Evolutionary conservation across 352 stramenopile genomes (phyloP).

Genomic region (Salisapilia sapeloensis): DNA sequence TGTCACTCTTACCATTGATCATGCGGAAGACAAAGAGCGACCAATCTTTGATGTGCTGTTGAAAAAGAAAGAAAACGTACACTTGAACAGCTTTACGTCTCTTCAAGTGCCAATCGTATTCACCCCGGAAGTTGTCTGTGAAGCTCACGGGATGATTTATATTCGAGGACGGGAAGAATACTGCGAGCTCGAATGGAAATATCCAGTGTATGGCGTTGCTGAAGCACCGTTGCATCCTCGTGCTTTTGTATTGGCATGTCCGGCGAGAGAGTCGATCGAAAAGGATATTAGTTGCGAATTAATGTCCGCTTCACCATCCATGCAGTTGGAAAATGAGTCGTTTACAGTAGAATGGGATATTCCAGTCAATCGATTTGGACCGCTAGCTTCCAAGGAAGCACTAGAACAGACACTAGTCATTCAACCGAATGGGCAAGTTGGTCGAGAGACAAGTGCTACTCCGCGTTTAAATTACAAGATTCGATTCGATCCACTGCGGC

Average conservation of each 20-base stretch:
- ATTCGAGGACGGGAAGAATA: conserved; percentile 50
- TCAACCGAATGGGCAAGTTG: not conserved
- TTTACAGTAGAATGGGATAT: conserved; percentile 57
- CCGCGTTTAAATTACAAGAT: conserved; percentile 26
- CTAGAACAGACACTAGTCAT: conserved; percentile 38
- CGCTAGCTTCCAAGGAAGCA: conserved; percentile 16
- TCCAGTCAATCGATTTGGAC: conserved; percentile 24
- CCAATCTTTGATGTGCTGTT: conserved; percentile 59
- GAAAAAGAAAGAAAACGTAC: conserved; percentile 46
- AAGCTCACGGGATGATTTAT: conserved; percentile 46
- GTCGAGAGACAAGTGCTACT: not conserved
- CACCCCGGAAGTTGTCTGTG: conserved; percentile 47
- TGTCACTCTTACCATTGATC: conserved; percentile 38
- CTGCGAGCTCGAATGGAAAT: conserved; percentile 54
- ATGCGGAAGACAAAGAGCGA: conserved; percentile 1
- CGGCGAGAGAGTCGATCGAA: conserved; percentile 43
- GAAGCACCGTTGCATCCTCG: conserved; percentile 46
- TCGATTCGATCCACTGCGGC: conserved; percentile 74
- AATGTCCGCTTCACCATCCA: conserved; percentile 21
- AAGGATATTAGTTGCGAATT: conserved; percentile 48
- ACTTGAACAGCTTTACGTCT: conserved; percentile 66
- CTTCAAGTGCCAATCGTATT: conserved; percentile 88
- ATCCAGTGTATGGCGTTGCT: conserved; percentile 50
- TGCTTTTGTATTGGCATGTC: conserved; percentile 37
- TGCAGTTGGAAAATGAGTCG: conserved; percentile 18